A percentile compares a stretch with the other conserved stretches of the same genome.
Evolutionary conservation across 306 rosid species (phyloP).

Genomic region (Prosopis cineraria): DNA sequence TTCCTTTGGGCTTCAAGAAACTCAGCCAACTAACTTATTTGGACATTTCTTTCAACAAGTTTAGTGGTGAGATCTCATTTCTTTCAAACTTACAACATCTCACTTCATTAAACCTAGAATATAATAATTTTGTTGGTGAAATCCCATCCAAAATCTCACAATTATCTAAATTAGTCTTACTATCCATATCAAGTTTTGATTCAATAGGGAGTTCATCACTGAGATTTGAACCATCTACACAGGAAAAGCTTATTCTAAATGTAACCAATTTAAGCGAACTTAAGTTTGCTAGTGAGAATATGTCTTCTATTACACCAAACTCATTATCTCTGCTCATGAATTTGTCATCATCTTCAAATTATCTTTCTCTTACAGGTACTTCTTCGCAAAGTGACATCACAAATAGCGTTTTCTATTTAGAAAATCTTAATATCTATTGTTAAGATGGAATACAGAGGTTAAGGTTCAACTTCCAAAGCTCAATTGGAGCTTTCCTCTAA

Average conservation of each 20-base stretch:
- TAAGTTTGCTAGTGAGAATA: neutral
- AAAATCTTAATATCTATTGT: neutral
- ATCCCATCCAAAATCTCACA: too few species aligned
- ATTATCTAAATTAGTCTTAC: too few species aligned
- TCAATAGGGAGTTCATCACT: too few species aligned
- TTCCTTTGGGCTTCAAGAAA: too few species aligned
- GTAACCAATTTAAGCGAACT: neutral
- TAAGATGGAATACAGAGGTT: neutral
- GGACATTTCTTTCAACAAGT: neutral
- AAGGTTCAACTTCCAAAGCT: neutral
- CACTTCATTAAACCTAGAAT: too few species aligned
- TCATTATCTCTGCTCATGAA: neutral
- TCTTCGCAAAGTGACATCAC: neutral
- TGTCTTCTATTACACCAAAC: neutral
- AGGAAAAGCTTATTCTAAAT: too few species aligned
- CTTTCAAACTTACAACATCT: too few species aligned
- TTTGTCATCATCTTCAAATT: neutral
- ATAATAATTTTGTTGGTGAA: too few species aligned
- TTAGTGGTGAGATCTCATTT: slow-evolving; percentile 24
- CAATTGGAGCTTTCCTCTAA: neutral
- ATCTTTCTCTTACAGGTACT: neutral
- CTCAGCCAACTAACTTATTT: neutral
- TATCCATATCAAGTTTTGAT: too few species aligned
- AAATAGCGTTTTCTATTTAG: neutral
- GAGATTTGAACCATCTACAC: too few species aligned